Base-by-base conservation (phyloP, 768 basidiomycete species). In the Tricholomella constricta region DNA sequence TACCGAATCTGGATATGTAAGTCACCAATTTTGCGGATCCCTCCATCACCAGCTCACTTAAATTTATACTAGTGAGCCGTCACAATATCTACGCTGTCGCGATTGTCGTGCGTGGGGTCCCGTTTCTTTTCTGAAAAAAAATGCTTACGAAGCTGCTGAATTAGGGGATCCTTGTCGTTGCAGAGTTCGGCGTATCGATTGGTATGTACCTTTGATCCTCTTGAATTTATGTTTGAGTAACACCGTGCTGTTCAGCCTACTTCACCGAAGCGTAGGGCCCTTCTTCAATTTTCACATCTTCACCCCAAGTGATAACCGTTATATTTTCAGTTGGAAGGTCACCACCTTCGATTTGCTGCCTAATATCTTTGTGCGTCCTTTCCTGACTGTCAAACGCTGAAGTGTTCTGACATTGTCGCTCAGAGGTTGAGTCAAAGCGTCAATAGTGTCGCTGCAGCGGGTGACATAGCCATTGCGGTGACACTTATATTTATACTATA, bases 1-100 rank as follows among this genome's bases (percentile, higher is more conserved):
- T 50, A 50, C 27, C 32, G 56, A 48, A 50, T 57, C 25, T 57
- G 43, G 46, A 50, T 57, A 14, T 26, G 56, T 53, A 45, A 38
- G 56, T 36, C 5, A 12, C 7, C 6, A 17, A n/a, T 14, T 12
- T 31, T 20, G 4, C 31, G 31, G 31, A 32, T 32, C 31, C 29
- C 29, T 29, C 31, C 10, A 32, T 49, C 9, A 9, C 7, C 27
- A 17, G n/a, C 38, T 37, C 22, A 36, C 19, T 15, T 22, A 15
- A 5, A 36, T 12, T 15, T 7, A 1, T 22, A n/a, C 11, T 15
- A 56, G 54, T 56, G 23, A 56, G 54, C 29, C 34, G 45, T 15
- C 36, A 46, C n/a, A 56, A 51, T 15, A 20, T 38, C 15, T 14
- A 19, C 17, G 37, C 31, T 17, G 42, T 45, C 12, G 35, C 29